Conservation (phyloP, 108 stramenopile genomes). For the Skeletonema marinoi region DNA sequence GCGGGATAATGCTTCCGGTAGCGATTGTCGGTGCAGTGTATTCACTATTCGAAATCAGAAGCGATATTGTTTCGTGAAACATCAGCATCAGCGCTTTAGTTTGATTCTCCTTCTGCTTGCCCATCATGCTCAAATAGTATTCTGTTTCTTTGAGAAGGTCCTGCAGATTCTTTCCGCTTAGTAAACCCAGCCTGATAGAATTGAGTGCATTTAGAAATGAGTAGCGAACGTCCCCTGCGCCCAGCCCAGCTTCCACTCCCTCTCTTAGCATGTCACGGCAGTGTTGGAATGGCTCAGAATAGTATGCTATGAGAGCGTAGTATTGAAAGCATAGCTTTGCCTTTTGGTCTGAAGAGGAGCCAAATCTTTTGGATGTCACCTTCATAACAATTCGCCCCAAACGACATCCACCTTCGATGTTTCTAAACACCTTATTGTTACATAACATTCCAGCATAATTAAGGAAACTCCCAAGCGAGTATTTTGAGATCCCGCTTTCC, state of each 20-base stretch:
- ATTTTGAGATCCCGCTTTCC: slow-evolving; percentile 18
- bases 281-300: neutral
- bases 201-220: slow-evolving; percentile 12
- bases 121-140: slow-evolving; percentile 18
- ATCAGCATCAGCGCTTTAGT: neutral
- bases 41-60: slow-evolving; percentile 6
- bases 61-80: slow-evolving; percentile 24
- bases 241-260: slow-evolving; percentile 19
- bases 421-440: neutral
- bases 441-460: neutral
- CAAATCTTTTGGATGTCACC: neutral
- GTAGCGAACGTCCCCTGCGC: slow-evolving; percentile 1
- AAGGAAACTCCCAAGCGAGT: neutral
- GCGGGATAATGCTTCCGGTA: neutral
- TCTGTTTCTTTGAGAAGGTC: slow-evolving; percentile 19
- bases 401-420: neutral
- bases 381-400: neutral
- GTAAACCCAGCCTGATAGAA: neutral
- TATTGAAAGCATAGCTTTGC: neutral
- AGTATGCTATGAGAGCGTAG: neutral
- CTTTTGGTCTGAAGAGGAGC: neutral
- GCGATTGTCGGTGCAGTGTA: neutral
- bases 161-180: slow-evolving; percentile 19
- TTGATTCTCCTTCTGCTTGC: neutral
- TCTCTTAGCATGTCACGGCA: neutral